Evolutionary conservation across 306 rosid species (phyloP).

Genomic region (Malus domestica): ASM211411v1 NC_041793.1:23863001-23863500

Average conservation of each 20-base stretch:
- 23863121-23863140: background rate
- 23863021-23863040: background rate
- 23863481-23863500: slow-evolving; percentile 43
- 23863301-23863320: slow-evolving; percentile 18
- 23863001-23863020: background rate
- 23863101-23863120: background rate
- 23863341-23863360: slow-evolving; percentile 47
- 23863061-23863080: background rate
- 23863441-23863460: slow-evolving; percentile 48
- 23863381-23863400: slow-evolving; percentile 31
- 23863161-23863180: background rate
- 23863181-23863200: background rate
- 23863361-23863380: slow-evolving; percentile 28
- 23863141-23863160: too few species aligned
- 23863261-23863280: background rate
- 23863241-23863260: background rate
- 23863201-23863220: background rate
- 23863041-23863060: background rate
- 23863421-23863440: slow-evolving; percentile 35
- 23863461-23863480: slow-evolving; percentile 40
- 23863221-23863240: background rate
- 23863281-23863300: background rate
- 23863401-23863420: slow-evolving; percentile 38
- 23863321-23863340: slow-evolving; percentile 87
- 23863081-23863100: background rate